A percentile compares a stretch with the other conserved stretches of the same genome.
phyloP scores from a whole-genome alignment of 176 grass and related monocot species.

The bread wheat (Triticum aestivum) region DNA sequence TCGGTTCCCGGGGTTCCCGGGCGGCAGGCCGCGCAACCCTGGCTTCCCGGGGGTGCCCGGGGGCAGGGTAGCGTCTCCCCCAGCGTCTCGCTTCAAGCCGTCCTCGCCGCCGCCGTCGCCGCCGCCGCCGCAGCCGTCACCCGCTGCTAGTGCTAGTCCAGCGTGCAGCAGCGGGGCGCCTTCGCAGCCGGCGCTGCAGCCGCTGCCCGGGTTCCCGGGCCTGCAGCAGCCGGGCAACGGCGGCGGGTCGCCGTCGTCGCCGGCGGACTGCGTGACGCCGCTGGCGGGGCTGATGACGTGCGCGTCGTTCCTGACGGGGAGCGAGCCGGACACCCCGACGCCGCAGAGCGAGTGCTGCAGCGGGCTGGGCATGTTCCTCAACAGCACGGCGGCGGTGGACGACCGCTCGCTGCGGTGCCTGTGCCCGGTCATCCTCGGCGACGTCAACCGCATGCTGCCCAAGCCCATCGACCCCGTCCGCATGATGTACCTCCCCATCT shows the following conservation, averaged over 20 bases:
- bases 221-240: conserved; percentile 28
- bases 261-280: conserved; percentile 48
- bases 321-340: conserved; percentile 35
- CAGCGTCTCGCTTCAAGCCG: background rate
- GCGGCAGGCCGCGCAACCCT: conserved; percentile 24
- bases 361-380: conserved; percentile 36
- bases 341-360: conserved; percentile 46
- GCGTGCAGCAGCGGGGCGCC: background rate
- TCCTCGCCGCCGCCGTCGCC: background rate
- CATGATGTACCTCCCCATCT: conserved; percentile 50
- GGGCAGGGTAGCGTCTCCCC: background rate
- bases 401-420: conserved; percentile 41
- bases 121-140: background rate
- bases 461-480: conserved; percentile 48
- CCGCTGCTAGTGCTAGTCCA: background rate
- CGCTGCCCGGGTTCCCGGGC: conserved; percentile 34
- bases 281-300: conserved; percentile 53
- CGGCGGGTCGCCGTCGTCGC: background rate
- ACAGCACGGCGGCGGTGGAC: conserved; percentile 22
- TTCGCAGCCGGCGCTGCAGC: background rate
- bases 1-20: conserved; percentile 16
- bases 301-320: conserved; percentile 48
- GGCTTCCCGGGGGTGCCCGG: conserved; percentile 29
- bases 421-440: conserved; percentile 49
- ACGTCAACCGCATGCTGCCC: conserved; percentile 49